Base-by-base conservation (phyloP, 148 eudicot genomes). In the Suaeda aralocaspica region DNA sequence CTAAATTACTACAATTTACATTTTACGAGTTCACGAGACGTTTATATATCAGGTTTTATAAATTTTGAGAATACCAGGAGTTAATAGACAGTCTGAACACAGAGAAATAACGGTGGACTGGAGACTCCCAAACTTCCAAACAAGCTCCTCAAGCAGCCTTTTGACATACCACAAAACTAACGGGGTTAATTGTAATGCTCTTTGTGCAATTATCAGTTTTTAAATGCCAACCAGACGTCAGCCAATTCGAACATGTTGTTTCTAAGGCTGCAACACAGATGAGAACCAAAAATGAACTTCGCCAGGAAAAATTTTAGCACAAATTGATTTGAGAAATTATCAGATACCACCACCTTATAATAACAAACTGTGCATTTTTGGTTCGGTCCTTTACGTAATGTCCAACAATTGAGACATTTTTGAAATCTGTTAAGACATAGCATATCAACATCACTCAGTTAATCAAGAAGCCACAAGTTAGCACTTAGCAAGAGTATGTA, bases 221-320 rank as follows among this genome's bases (percentile, higher is more conserved):
- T 94, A 94, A 22, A 94, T 94, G 42, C 99, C 99, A 74, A 94
- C 99, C 60, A 94, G 97, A 57, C 97, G 76, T 94, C 97, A 0
- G 99, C 97, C 79, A 94, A 72, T 86, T 94, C 99, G 60, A 91
- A 94, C 99, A 94, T 94, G 81, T 94, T 89, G 83, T 94, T 91
- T 71, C 99, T 85, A 14, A 94, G 93, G 78, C 99, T 94, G 97
- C 92, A 85, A 31, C 9, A 69, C 22, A 71, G 33, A 71, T 39
- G 29, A 57, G 46, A 63, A n/a, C 36, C 5, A 41, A 16, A 59
- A 49, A 49, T 15, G 2, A 49, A 45, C 9, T 1, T 42, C 41
- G 41, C 8, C 8, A 36, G 8, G 8, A 36, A 8, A 36, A 36
- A 36, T n/a, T 4, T 4, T 36, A 36, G 41, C 41, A 36, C 41